Conservation (phyloP, 352 stramenopile species). For the Globisporangium barbulae region DNA sequence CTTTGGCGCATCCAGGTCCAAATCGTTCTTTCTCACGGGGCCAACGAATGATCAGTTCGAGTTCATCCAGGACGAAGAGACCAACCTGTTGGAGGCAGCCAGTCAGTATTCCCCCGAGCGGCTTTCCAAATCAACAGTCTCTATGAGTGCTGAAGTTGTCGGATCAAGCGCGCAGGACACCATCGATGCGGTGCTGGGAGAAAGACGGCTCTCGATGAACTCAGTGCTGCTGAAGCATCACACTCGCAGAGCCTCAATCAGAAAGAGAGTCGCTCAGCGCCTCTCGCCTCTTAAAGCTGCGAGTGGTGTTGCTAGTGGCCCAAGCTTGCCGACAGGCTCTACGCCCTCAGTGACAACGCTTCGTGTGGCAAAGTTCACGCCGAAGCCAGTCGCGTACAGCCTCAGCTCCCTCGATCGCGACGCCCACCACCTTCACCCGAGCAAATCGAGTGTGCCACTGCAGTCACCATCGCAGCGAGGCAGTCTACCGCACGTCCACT, state of each 20-base stretch:
- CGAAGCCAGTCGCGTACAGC: conserved; percentile 21
- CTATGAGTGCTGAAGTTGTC: neutral
- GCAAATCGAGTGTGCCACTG: conserved; percentile 2
- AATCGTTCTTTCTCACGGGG: conserved; percentile 18
- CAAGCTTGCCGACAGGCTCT: neutral
- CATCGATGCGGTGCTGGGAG: neutral
- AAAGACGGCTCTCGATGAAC: neutral
- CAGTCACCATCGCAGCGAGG: neutral
- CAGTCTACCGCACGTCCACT: conserved; percentile 5
- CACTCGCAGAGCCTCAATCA: neutral
- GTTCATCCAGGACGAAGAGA: conserved; percentile 18
- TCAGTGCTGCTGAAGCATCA: neutral
- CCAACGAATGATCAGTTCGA: conserved; percentile 15
- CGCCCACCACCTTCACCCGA: neutral
- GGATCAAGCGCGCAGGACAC: conserved; percentile 2
- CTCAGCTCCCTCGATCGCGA: conserved; percentile 13
- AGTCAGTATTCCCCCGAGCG: conserved; percentile 6
- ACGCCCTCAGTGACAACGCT: conserved; percentile 4
- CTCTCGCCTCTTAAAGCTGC: conserved; percentile 12
- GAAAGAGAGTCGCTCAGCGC: neutral
- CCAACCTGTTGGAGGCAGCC: conserved; percentile 4
- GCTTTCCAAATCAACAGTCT: too few species aligned
- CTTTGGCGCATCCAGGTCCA: conserved; percentile 1
- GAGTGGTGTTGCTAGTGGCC: neutral
- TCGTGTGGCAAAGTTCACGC: conserved; percentile 14